A percentile compares a stretch with the other conserved stretches of the same genome.
phyloP scores from a whole-genome alignment of 345 rosid species.

The Orychophragmus violaceus region DNA sequence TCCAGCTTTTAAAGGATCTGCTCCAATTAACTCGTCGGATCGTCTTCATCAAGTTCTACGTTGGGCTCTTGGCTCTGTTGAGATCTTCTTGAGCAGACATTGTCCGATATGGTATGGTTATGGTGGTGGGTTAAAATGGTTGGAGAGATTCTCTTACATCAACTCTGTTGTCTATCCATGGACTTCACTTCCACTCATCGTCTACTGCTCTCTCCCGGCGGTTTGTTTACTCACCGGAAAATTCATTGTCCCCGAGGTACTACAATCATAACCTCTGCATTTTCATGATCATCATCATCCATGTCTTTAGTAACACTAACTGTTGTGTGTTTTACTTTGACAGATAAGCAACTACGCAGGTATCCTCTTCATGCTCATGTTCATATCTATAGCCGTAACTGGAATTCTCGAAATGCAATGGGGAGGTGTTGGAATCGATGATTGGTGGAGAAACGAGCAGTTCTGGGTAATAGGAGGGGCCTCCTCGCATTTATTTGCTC shows the following conservation, averaged over 20 bases:
- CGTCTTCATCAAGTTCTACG: constrained; percentile 95
- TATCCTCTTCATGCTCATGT: constrained; percentile 68
- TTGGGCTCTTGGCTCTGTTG: constrained; percentile 98
- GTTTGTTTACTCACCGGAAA: constrained; percentile 90
- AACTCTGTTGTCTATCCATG: constrained; percentile 92
- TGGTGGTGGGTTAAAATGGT: constrained; percentile 93
- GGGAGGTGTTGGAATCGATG: constrained; percentile 93
- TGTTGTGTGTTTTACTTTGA: constrained; percentile 83
- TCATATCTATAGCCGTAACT: constrained; percentile 90
- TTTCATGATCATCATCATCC: too few relatives aligned
- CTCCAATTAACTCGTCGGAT: constrained; percentile 90
- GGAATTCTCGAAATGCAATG: constrained; percentile 95
- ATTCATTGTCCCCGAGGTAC: constrained; percentile 94
- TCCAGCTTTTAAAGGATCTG: constrained; percentile 90
- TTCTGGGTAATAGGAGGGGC: constrained; percentile 96
- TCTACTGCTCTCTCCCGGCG: constrained; percentile 89
- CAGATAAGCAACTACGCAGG: constrained; percentile 98
- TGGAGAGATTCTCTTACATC: constrained; percentile 90
- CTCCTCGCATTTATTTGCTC: constrained; percentile 85
- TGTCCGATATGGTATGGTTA: constrained; percentile 98
- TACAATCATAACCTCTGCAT: too few relatives aligned
- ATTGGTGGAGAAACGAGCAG: constrained; percentile 98
- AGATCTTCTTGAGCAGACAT: constrained; percentile 91
- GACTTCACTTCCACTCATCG: constrained; percentile 83
- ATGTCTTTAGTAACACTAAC: too few relatives aligned